These are phyloP conservation scores for Pachysandra terminalis DNA, from an alignment of 164 flowering plant species.

Conservation along the genomic window DNA sequence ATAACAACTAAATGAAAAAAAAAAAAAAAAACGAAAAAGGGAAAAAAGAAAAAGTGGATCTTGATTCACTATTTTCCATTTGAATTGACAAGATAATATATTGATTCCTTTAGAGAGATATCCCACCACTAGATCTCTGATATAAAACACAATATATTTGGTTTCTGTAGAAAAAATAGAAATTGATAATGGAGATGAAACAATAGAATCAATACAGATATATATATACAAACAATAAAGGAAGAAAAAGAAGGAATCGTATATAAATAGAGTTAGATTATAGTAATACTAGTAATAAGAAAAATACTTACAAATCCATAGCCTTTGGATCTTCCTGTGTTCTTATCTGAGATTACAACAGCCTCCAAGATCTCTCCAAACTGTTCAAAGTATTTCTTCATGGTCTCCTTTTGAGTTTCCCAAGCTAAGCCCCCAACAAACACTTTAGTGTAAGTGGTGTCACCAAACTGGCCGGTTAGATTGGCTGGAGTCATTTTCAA, in stretches of 20 bases:
- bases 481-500: slow-evolving; percentile 47
- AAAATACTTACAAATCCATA: slow-evolving; percentile 78
- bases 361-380: slow-evolving; percentile 96
- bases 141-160: neutral
- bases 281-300: neutral
- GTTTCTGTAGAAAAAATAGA: neutral
- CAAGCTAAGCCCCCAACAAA: slow-evolving; percentile 97
- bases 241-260: no score
- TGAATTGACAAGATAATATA: neutral
- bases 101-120: slow-evolving; percentile 1
- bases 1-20: neutral
- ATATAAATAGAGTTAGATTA: no score
- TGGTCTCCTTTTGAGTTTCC: slow-evolving; percentile 90
- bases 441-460: slow-evolving; percentile 91
- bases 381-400: slow-evolving; percentile 87
- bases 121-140: slow-evolving; percentile 12
- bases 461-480: slow-evolving; percentile 64
- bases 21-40: neutral
- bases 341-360: slow-evolving; percentile 88
- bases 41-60: slow-evolving; percentile 7
- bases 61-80: neutral
- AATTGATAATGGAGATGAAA: neutral
- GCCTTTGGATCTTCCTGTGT: slow-evolving; percentile 95
- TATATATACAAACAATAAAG: neutral
- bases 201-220: neutral